Conservation (phyloP, 2,329 filamentous ascomycete genomes). For the Fusarium torulosum region DNA sequence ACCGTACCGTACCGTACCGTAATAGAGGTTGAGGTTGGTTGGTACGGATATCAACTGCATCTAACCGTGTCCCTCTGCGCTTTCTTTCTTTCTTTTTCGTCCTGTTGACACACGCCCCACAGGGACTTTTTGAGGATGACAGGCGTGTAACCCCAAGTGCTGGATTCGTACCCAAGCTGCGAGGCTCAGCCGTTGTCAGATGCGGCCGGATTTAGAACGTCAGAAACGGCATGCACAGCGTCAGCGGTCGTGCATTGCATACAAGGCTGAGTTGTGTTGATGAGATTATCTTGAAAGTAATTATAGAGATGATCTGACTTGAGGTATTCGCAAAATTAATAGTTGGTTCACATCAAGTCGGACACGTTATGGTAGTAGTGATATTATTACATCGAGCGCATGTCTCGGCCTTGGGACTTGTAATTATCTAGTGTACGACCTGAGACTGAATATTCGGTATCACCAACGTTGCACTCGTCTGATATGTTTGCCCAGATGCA, state of each 20-base stretch:
- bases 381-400: not conserved
- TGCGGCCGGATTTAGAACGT: constrained; percentile 7
- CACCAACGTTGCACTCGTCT: constrained; percentile 23
- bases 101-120: not conserved
- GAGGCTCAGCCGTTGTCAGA: constrained; percentile 21
- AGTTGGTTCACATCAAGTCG: not conserved
- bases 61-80: constrained; percentile 2
- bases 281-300: not conserved
- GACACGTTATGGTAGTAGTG: not conserved
- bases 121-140: constrained; percentile 6
- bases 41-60: constrained; percentile 12
- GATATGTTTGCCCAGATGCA: constrained; percentile 26
- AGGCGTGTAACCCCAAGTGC: constrained; percentile 26
- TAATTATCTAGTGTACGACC: constrained; percentile 10
- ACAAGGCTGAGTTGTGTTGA: constrained; percentile 20
- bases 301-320: constrained; percentile 4
- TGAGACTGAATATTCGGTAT: constrained; percentile 7
- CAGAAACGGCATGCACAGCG: constrained; percentile 10
- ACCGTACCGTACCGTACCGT: too few species aligned
- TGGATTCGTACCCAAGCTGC: constrained; percentile 37
- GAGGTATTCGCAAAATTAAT: not conserved
- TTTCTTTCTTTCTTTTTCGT: not conserved
- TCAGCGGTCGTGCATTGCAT: constrained; percentile 25
- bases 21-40: not conserved
- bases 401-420: constrained; percentile 12